Percentiles rank a stretch among this genome's conserved stretches.
These are phyloP conservation scores for Skeletonema tropicum DNA, from an alignment of 108 stramenopile genomes.

Conservation along the genomic window DNA sequence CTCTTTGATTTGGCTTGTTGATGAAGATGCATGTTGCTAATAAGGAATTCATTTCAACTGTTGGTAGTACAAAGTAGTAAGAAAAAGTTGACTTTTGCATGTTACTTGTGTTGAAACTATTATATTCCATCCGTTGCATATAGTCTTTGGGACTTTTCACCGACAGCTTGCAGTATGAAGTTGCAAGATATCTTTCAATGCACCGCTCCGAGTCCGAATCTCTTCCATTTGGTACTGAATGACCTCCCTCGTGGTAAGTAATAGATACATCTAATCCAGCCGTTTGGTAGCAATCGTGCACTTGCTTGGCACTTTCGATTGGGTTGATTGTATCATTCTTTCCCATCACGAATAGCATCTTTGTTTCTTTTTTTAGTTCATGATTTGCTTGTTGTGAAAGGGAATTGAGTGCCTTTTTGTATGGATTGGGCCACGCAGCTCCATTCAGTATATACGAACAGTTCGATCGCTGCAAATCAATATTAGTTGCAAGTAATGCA, in stretches of 20 bases:
- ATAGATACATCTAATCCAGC: constrained; percentile 58
- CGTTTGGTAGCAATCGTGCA: constrained; percentile 44
- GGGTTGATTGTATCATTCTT: constrained; percentile 73
- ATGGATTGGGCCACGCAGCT: constrained; percentile 82
- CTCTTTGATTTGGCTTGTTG: constrained; percentile 76
- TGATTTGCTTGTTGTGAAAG: constrained; percentile 7
- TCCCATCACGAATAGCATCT: constrained; percentile 67
- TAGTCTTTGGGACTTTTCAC: background rate
- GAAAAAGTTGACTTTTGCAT: no score
- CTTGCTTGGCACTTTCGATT: constrained; percentile 55
- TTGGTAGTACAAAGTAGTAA: no score
- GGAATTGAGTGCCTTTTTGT: constrained; percentile 3
- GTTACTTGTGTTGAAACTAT: background rate
- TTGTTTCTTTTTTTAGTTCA: constrained; percentile 12
- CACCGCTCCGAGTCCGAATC: constrained; percentile 35
- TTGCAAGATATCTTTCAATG: constrained; percentile 34
- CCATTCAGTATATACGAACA: constrained; percentile 79
- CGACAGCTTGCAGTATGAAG: constrained; percentile 28
- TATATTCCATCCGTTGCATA: background rate
- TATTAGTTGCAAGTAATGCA: constrained; percentile 56
- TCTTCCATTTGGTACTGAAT: constrained; percentile 58
- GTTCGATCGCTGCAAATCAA: constrained; percentile 2
- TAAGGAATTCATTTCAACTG: no score
- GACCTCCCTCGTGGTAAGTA: constrained; percentile 68
- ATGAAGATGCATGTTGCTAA: constrained; percentile 60